Base-by-base conservation (phyloP, 2,329 filamentous ascomycete genomes). In the Fusarium sp. region DNA sequence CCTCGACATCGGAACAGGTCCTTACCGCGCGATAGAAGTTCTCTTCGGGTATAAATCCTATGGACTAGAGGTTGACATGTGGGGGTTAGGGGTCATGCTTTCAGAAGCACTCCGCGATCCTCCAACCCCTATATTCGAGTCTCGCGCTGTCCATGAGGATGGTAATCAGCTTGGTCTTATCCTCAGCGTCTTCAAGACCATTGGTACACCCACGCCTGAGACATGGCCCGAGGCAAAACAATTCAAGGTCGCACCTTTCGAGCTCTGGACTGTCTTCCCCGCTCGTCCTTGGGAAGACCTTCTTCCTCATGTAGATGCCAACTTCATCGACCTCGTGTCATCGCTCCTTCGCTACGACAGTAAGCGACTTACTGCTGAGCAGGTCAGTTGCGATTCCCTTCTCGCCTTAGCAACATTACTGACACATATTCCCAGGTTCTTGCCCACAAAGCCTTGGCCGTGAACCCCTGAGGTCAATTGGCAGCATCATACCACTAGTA, bases 91-190 rank as follows among this genome's bases (percentile, higher is more conserved):
- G 2, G 92, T 92, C 71, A 92, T 98, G 78, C 89, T 97, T 17
- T 93, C 94, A 9, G 95, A 98, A 82, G 93, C 82, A 79, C 91
- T 84, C 79, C 87, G 81, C 70, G 86, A 74, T 73, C 87, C 80
- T 75, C 90, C 84, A 50, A 84, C 68, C n/a, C 87, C 92, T 1
- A 85, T 98, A 2, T 98, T 99, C 76, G 92, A 96, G 79, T 94
- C 94, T 8, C 93, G 94, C 3, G 81, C 87, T 6, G 86, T 84
- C 0, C 86, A 89, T 68, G 94, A 97, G 76, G 88, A 98, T 57
- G 96, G 97, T 0, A 98, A 94, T 79, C 96, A 99, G 82, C 86
- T 99, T 44, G 93, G 94, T 0, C 86, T 99, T 57, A 96, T 99
- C 64, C 88, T 95, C 60, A 98, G 94, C 78, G 96, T 98, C 41